Conservation (phyloP, 2,329 filamentous ascomycete species). For the Ceratocystiopsis brevicomis region DNA sequence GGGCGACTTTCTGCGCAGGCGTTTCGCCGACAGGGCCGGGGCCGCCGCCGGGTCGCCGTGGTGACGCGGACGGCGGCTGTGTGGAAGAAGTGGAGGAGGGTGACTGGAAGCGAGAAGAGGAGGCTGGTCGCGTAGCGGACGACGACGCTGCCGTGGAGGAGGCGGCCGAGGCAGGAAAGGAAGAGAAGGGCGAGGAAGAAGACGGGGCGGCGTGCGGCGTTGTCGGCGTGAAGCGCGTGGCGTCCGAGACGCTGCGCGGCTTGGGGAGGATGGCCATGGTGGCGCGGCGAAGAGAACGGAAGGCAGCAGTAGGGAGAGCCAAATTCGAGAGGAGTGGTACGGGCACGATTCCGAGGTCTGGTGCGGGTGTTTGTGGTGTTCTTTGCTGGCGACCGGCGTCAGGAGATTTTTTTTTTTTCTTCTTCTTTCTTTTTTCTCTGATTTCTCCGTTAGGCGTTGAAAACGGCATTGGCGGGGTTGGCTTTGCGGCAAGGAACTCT, state of each 20-base stretch:
- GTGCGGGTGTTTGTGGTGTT: not conserved
- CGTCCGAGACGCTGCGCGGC: constrained; percentile 54
- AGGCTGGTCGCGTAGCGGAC: not conserved
- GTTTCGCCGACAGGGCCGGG: constrained; percentile 29
- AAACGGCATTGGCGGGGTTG: too few species aligned
- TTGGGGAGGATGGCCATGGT: constrained; percentile 5
- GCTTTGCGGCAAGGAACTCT: too few species aligned
- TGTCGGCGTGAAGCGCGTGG: constrained; percentile 59
- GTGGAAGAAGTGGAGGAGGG: not conserved
- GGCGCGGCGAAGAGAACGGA: not conserved
- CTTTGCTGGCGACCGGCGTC: not conserved
- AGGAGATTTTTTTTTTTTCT: constrained; percentile 1
- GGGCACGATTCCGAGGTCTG: not conserved
- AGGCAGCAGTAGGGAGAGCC: not conserved
- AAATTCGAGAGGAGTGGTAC: not conserved
- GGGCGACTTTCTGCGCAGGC: constrained; percentile 48
- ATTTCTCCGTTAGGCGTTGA: not conserved
- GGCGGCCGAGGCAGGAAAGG: constrained; percentile 1
- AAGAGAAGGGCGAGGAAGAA: constrained; percentile 4
- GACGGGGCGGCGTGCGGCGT: constrained; percentile 43
- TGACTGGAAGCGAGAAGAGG: constrained; percentile 9
- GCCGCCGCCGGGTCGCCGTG: constrained; percentile 7
- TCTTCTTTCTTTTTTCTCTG: not conserved
- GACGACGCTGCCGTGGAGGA: constrained; percentile 1
- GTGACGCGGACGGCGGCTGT: not conserved